Evolutionary conservation across 495 filamentous ascomycete genomes (phyloP), one percentile per base, ranked within the genome.

Genomic region (Tuber aestivum): DNA sequence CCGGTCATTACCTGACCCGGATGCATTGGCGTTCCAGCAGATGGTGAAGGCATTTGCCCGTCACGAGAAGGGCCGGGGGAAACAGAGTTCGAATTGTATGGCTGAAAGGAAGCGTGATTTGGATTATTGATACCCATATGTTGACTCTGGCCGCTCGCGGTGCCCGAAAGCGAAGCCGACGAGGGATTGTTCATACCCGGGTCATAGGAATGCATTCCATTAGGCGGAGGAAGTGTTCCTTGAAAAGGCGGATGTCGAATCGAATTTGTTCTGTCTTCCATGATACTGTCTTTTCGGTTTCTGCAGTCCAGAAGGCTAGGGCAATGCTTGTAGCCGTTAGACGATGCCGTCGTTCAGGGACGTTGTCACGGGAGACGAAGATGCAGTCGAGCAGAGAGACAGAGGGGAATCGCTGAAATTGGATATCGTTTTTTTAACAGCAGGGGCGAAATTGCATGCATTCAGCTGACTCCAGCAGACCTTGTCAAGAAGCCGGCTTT

Each of bases 1-100:
- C 78, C 81, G 70, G 80, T 75, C 74, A 82, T 87, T 86, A 70
- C 86, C 83, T 75, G 81, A 76, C 72, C 79, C 40, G 71, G 78
- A 76, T 79, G 80, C 41, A 80, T 76, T 68, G 70, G 77, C 48
- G 77, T 71, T 37, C 78, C 78, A 16, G 78, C 71, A 40, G 78
- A 79, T 20, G 81, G 78, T 9, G 78, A 83, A 56, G 81, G 72
- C 81, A 83, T 82, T 56, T 75, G 75, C 21, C 78, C 69, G 72
- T 83, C 79, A 45, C 79, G 78, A 69, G 79, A 75, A 73, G 81
- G 81, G 3, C 81, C 81, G 56, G 81, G 81, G 44, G 81, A 83
- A 70, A 83, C 81, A 21, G 81, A 83, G 20, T 79, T 76, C 27
- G 81, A 82, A 44, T 72, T 82, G 61, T 83, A 82, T 35, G 82